A percentile compares a stretch with the other conserved stretches of the same genome.
These are phyloP conservation scores for Boletus insuetus DNA, from an alignment of 768 basidiomycete genomes.

Conservation along the genomic window DNA sequence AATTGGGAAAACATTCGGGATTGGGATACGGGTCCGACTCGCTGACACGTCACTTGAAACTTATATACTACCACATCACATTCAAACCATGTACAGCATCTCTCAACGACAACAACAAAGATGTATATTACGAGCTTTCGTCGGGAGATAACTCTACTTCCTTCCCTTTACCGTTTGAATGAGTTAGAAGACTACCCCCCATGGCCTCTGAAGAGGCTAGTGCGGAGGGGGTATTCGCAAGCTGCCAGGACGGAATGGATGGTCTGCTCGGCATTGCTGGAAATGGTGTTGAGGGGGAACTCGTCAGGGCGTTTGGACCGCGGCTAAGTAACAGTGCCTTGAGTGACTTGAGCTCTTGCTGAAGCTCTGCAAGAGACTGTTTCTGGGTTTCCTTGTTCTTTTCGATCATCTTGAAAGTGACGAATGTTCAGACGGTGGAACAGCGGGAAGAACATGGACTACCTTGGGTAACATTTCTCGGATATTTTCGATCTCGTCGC, in stretches of 20 bases:
- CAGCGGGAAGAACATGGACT: constrained; percentile 8
- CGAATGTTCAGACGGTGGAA: not conserved
- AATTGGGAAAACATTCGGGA: constrained; percentile 72
- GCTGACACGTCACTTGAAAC: no score
- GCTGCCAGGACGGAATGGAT: constrained; percentile 90
- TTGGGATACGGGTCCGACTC: not conserved
- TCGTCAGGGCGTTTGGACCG: constrained; percentile 47
- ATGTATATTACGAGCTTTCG: constrained; percentile 19
- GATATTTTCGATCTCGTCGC: constrained; percentile 87
- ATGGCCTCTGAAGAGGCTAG: constrained; percentile 16
- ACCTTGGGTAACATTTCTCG: constrained; percentile 95
- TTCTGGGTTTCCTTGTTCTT: constrained; percentile 86
- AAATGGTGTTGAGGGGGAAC: constrained; percentile 48
- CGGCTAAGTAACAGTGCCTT: constrained; percentile 85
- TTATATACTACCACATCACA: no score
- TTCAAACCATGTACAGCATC: no score
- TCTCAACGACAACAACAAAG: no score
- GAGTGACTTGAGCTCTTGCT: constrained; percentile 91
- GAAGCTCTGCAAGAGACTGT: constrained; percentile 80
- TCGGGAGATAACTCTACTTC: constrained; percentile 36
- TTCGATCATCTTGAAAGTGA: constrained; percentile 75
- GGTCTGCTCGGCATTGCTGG: constrained; percentile 56
- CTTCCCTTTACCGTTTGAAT: not conserved
- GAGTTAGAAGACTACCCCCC: not conserved
- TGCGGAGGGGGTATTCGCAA: constrained; percentile 44